phyloP scores from a whole-genome alignment of 2,329 filamentous ascomycete genomes.

The Blumeriella jaapii region DNA sequence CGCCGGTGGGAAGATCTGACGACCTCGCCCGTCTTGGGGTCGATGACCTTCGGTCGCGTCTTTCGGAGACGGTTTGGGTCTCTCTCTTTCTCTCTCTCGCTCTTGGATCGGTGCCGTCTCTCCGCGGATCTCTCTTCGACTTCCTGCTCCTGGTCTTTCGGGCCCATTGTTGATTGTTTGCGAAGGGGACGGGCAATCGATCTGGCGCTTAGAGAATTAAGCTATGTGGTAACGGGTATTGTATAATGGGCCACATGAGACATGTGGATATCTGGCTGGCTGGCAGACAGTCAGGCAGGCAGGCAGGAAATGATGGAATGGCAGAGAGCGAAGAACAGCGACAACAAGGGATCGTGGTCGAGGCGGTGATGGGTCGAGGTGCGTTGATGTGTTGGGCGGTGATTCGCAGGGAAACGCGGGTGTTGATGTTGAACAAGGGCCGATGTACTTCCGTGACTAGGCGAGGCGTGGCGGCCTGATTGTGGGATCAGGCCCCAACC shows the following conservation, averaged over 20 bases:
- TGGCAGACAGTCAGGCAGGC: background rate
- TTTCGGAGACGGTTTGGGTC: slow-evolving; percentile 26
- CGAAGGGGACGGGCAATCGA: slow-evolving; percentile 7
- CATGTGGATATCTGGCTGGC: no score
- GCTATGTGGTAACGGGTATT: slow-evolving; percentile 1
- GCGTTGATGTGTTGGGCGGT: no score
- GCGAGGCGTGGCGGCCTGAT: no score
- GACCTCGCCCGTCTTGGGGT: slow-evolving; percentile 25
- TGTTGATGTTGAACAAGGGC: no score
- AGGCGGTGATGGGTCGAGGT: no score
- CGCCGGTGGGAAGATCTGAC: slow-evolving; percentile 23
- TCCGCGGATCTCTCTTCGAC: slow-evolving; percentile 21
- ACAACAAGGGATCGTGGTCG: no score
- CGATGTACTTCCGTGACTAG: no score
- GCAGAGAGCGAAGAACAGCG: no score
- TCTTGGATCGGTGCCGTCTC: slow-evolving; percentile 23
- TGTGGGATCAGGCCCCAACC: no score
- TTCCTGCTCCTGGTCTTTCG: slow-evolving; percentile 20
- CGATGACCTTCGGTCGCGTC: slow-evolving; percentile 21
- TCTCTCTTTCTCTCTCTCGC: slow-evolving; percentile 24
- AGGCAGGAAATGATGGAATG: no score
- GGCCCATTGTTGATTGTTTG: slow-evolving; percentile 16
- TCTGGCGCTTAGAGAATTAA: slow-evolving; percentile 14
- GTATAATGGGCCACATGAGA: no score
- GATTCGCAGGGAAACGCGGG: no score